These are phyloP conservation scores for Cylindrodendrum hubeiense DNA, from an alignment of 2,329 filamentous ascomycete species.

Conservation along the genomic window DNA sequence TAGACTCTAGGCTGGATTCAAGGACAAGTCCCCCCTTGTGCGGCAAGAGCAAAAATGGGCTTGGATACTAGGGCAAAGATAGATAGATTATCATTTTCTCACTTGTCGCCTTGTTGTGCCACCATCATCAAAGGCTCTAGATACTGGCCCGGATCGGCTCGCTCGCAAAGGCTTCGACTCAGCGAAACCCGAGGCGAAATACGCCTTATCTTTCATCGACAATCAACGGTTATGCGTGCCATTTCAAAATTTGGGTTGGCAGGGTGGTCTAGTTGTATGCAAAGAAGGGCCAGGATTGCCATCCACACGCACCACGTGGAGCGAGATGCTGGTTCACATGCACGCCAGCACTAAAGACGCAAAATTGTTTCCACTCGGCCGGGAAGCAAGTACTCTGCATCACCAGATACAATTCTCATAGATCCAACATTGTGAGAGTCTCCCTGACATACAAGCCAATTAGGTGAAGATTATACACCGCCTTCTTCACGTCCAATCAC, in stretches of 20 bases:
- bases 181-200: not conserved
- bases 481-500: not conserved
- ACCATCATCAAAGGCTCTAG: not conserved
- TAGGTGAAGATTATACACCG: not conserved
- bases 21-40: not conserved
- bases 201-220: not conserved
- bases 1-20: not conserved
- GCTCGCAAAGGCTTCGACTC: not conserved
- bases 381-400: not conserved
- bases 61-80: not conserved
- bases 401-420: not conserved
- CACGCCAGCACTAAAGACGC: not conserved
- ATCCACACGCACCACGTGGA: not conserved
- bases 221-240: not conserved
- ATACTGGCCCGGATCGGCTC: not conserved
- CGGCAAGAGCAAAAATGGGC: not conserved
- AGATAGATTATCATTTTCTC: no score
- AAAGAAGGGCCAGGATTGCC: no score
- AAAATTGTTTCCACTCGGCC: not conserved
- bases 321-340: not conserved
- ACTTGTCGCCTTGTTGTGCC: not conserved
- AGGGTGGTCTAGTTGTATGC: not conserved
- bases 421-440: not conserved
- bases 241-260: not conserved
- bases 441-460: not conserved